Evolutionary conservation across 164 flowering plant genomes (phyloP).

Genomic region (Umbilicus rupestris): DNA sequence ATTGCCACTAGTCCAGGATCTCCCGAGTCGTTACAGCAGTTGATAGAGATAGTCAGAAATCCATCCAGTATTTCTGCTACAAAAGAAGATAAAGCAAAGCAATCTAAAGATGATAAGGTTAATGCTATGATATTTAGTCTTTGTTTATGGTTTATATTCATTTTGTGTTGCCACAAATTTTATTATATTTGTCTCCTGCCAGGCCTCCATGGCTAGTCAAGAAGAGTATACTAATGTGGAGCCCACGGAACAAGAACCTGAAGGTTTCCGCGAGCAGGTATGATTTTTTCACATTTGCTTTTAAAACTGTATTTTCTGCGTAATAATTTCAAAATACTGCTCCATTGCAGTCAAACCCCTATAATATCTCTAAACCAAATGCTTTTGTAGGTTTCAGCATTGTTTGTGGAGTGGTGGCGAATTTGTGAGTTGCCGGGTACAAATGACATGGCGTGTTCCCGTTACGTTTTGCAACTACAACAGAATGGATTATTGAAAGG

Average conservation of each 20-base stretch:
- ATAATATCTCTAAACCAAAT: not conserved
- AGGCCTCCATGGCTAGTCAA: slow-evolving; percentile 5
- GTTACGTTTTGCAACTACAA: slow-evolving; percentile 55
- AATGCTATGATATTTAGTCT: no score
- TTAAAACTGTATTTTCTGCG: not conserved
- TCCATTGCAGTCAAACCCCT: not conserved
- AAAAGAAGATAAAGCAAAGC: slow-evolving; percentile 59
- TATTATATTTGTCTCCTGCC: not conserved
- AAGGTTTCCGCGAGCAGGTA: slow-evolving; percentile 82
- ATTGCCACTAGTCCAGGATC: slow-evolving; percentile 84
- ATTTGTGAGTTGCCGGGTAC: slow-evolving; percentile 67
- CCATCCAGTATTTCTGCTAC: slow-evolving; percentile 33
- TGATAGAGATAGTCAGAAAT: slow-evolving; percentile 74
- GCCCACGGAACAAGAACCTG: slow-evolving; percentile 49
- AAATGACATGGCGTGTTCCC: slow-evolving; percentile 53
- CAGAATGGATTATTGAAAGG: slow-evolving; percentile 77
- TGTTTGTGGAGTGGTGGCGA: slow-evolving; percentile 69
- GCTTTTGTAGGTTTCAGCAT: slow-evolving; percentile 44
- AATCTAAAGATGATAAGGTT: slow-evolving; percentile 71
- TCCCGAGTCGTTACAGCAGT: slow-evolving; percentile 74
- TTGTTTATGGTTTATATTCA: not conserved
- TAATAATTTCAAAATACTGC: not conserved
- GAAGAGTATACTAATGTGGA: slow-evolving; percentile 55
- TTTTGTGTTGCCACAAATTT: not conserved
- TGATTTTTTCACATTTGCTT: not conserved